Base-by-base conservation (phyloP, 129 eudicot species). In the Glebionis coronaria region DNA sequence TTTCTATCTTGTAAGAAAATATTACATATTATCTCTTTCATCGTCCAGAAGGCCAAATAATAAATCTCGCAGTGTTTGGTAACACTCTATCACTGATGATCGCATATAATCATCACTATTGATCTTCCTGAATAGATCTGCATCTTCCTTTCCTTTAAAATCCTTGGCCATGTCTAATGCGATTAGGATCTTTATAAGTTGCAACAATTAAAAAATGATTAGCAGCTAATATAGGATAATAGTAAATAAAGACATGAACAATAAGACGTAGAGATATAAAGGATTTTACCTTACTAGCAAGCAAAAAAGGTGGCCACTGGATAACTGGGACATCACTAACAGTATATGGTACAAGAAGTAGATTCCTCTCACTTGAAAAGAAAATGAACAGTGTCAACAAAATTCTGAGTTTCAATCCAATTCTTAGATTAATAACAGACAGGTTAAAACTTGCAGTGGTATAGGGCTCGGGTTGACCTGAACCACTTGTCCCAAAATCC, bases 291-390 rank as follows among this genome's bases (percentile, higher is more conserved):
- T 94, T 94, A 74, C 99, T 94, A 71, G 99, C 97, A 62, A 94
- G 97, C 80, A 94, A 81, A 69, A 94, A 94, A 71, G 99, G 99
- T 73, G 99, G 99, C 99, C 99, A 94, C 80, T 94, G 99, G 71
- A 94, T 88, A 18, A 94, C 97, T 12, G 87, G 76, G 56, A 90
- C 86, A 23, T 73, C 79, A 70, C 90, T 84, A 51, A 86, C 79
- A 27, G 97, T 70, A 76, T 90, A 90, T n/a, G 99, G 99, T 75
- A 94, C 97, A 74, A 94, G 97, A 65, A 94, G 97, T 76, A 94
- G 74, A 80, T 94, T 84, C 79, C 82, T 89, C 85, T 94, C 99
- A 68, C 99, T 94, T 40, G 58, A 69, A 69, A 42, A 67, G 9
- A 29, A 70, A 73, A 40, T 18, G 12, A 29, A 23, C 45, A 9